Evolutionary conservation across 73 alveolate species (phyloP).

Genomic region (Paramecium octaurelia): DNA sequence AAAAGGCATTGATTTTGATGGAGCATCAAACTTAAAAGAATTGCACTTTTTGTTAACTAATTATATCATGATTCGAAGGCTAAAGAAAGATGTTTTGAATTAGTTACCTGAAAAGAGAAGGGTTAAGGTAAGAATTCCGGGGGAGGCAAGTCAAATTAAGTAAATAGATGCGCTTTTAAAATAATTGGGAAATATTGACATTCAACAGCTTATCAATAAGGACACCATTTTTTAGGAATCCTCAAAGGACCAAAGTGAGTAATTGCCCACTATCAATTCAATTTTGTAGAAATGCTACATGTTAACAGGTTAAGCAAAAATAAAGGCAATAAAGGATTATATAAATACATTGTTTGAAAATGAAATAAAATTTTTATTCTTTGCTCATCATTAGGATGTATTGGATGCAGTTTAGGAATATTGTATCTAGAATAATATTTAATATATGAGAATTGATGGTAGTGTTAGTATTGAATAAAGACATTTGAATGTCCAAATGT

Average conservation of each 20-base stretch:
- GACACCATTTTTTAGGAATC: neutral
- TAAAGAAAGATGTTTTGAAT: slow-evolving; percentile 89
- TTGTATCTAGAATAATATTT: slow-evolving; percentile 71
- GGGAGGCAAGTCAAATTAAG: slow-evolving; percentile 66
- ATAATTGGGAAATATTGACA: slow-evolving; percentile 62
- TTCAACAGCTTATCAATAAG: slow-evolving; percentile 3
- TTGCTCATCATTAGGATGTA: slow-evolving; percentile 89
- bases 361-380: slow-evolving; percentile 85
- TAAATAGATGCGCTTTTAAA: slow-evolving; percentile 62
- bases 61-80: slow-evolving; percentile 91
- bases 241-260: neutral
- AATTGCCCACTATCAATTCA: slow-evolving; percentile 33
- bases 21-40: slow-evolving; percentile 88
- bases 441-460: slow-evolving; percentile 95
- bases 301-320: slow-evolving; percentile 89
- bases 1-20: slow-evolving; percentile 83
- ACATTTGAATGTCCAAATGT: slow-evolving; percentile 81
- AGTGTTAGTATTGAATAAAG: slow-evolving; percentile 76
- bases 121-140: slow-evolving; percentile 77
- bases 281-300: slow-evolving; percentile 74
- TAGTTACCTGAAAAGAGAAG: slow-evolving; percentile 92
- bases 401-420: slow-evolving; percentile 90
- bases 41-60: slow-evolving; percentile 77
- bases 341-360: slow-evolving; percentile 81
- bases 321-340: slow-evolving; percentile 82